Conservation (phyloP, 208 protist species). For the Leishmania gerbilli region DNA sequence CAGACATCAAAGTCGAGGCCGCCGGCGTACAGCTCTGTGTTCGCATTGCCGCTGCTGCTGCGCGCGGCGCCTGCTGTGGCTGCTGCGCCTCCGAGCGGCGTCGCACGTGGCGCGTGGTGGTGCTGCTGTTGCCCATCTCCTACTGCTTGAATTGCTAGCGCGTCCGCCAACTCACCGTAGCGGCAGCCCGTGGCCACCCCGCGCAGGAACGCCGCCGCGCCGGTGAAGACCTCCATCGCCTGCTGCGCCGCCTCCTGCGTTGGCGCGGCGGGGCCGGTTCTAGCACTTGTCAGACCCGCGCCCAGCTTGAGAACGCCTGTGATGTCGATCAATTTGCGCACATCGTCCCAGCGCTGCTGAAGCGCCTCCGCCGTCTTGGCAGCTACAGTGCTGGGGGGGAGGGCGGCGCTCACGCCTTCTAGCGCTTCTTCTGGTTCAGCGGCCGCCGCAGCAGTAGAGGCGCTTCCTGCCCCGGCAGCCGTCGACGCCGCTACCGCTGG, state of each 20-base stretch:
- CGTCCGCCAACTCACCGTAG: conserved; percentile 49
- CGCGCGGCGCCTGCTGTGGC: not conserved
- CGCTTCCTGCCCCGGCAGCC: not conserved
- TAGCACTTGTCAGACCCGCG: not conserved
- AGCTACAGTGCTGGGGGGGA: conserved; percentile 20
- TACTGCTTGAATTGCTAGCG: conserved; percentile 38
- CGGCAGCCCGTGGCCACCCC: conserved; percentile 61
- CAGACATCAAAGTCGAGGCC: conserved; percentile 58
- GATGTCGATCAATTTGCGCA: conserved; percentile 48
- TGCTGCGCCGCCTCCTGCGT: conserved; percentile 24
- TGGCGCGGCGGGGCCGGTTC: not conserved
- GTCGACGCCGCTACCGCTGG: not conserved
- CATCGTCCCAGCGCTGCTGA: conserved; percentile 67
- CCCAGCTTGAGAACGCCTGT: conserved; percentile 36
- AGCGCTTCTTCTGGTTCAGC: conserved; percentile 8
- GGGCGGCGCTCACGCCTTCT: conserved; percentile 27
- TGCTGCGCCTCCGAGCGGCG: not conserved
- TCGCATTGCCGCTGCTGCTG: not conserved
- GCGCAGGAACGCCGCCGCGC: conserved; percentile 71
- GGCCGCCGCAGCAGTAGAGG: not conserved
- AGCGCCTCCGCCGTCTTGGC: conserved; percentile 57
- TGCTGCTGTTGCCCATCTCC: conserved; percentile 25
- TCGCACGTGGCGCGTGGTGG: not conserved
- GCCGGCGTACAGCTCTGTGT: conserved; percentile 33
- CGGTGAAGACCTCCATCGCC: conserved; percentile 85